A percentile compares a stretch with the other conserved stretches of the same genome.
phyloP scores from a whole-genome alignment of 2,329 filamentous ascomycete species.

The Trichoderma hamatum region DNA sequence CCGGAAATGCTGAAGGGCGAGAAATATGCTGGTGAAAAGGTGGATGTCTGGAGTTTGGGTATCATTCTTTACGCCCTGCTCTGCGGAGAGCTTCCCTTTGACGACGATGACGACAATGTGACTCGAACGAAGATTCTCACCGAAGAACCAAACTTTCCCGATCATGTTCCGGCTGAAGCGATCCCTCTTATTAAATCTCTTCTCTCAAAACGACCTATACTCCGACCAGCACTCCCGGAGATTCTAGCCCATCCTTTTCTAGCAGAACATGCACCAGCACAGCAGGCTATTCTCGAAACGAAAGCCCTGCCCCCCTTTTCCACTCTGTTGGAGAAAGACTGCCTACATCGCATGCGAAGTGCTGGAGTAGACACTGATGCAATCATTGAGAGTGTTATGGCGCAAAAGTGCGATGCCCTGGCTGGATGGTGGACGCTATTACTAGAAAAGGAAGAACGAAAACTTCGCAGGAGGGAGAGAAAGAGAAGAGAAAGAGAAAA shows the following conservation, averaged over 20 bases:
- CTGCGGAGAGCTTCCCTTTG: conserved; percentile 87
- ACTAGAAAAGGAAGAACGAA: conserved; percentile 91
- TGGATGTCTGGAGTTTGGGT: conserved; percentile 92
- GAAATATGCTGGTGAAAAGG: conserved; percentile 96
- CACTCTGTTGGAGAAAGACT: conserved; percentile 85
- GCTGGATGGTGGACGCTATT: conserved; percentile 96
- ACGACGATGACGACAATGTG: conserved; percentile 88
- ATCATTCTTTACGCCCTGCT: conserved; percentile 83
- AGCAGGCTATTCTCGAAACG: conserved; percentile 85
- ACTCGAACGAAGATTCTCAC: conserved; percentile 85
- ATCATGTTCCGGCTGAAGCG: conserved; percentile 76
- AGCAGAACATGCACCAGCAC: conserved; percentile 80
- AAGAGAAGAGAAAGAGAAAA: conserved; percentile 85
- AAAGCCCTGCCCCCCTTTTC: conserved; percentile 81
- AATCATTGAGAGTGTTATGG: conserved; percentile 90
- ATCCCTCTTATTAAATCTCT: conserved; percentile 74
- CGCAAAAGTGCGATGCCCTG: conserved; percentile 85
- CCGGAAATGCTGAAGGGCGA: conserved; percentile 98
- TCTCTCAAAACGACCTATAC: conserved; percentile 86
- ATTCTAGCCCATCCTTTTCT: conserved; percentile 89
- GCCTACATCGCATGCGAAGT: conserved; percentile 86
- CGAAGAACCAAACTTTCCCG: conserved; percentile 83
- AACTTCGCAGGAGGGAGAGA: conserved; percentile 75
- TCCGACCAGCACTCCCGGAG: conserved; percentile 80
- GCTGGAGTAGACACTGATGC: conserved; percentile 93